Conservation (phyloP, 106 monocot genomes). For the Dioscorea zingiberensis region DNA sequence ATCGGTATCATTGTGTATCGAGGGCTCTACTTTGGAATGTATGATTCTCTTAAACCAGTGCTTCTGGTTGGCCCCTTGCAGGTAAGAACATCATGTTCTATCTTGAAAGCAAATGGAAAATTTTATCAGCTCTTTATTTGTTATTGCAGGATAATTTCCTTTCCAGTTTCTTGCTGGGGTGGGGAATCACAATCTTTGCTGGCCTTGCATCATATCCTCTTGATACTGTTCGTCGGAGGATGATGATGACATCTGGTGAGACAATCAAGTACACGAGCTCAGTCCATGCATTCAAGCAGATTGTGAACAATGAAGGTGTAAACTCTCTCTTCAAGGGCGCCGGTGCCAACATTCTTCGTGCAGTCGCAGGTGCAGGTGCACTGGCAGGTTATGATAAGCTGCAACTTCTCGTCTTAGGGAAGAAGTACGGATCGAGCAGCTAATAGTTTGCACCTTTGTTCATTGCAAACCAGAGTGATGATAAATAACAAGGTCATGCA, state of each 20-base stretch:
- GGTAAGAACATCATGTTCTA: too few species aligned
- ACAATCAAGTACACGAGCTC: conserved; percentile 40
- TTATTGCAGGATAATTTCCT: conserved; percentile 34
- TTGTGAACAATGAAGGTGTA: conserved; percentile 27
- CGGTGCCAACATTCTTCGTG: conserved; percentile 37
- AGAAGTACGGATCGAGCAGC: conserved; percentile 38
- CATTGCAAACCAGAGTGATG: background rate
- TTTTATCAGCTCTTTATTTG: background rate
- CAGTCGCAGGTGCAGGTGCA: conserved; percentile 36
- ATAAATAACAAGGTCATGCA: conserved; percentile 8
- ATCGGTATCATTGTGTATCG: conserved; percentile 40
- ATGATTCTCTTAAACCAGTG: conserved; percentile 36
- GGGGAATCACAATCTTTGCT: conserved; percentile 41
- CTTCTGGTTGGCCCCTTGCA: conserved; percentile 26
- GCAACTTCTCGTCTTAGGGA: conserved; percentile 26
- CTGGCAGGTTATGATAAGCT: conserved; percentile 39
- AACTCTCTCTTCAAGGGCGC: conserved; percentile 42
- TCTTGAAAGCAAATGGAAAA: too few species aligned
- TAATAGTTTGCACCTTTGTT: too few species aligned
- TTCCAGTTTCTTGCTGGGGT: conserved; percentile 39
- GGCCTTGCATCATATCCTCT: conserved; percentile 35
- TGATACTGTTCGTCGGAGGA: conserved; percentile 36
- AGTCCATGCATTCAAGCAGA: conserved; percentile 24
- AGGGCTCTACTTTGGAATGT: conserved; percentile 40
- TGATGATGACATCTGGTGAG: conserved; percentile 51